A percentile compares a stretch with the other conserved stretches of the same genome.
These are phyloP conservation scores for Russula sp. DNA, from an alignment of 768 basidiomycete genomes.

Conservation along the genomic window DNA sequence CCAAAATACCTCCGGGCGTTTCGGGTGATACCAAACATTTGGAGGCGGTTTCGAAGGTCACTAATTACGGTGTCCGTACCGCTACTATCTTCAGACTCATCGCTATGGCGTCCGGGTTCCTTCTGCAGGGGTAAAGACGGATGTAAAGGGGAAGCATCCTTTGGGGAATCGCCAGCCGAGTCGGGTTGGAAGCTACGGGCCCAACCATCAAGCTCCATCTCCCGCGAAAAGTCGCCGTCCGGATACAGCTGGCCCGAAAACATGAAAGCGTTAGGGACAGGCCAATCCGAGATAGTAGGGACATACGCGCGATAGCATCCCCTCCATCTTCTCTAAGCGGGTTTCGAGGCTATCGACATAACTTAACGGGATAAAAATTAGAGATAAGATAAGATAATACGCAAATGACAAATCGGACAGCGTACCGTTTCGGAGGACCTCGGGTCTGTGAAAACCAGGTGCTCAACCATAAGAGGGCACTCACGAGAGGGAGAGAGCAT, in stretches of 20 bases:
- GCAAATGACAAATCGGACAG: too few species aligned
- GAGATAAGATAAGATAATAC: not conserved
- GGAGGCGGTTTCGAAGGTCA: not conserved
- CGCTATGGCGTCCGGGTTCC: not conserved
- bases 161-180: slow-evolving; percentile 13
- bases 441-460: slow-evolving; percentile 11
- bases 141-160: not conserved
- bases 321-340: slow-evolving; percentile 31
- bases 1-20: slow-evolving; percentile 27
- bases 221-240: slow-evolving; percentile 28
- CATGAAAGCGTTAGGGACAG: not conserved
- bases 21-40: slow-evolving; percentile 7
- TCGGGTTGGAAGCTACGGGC: slow-evolving; percentile 21
- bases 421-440: slow-evolving; percentile 30
- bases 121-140: not conserved
- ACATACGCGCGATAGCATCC: slow-evolving; percentile 27
- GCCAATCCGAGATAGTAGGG: not conserved
- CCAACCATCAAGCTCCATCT: slow-evolving; percentile 29
- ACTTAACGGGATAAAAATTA: not conserved
- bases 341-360: slow-evolving; percentile 30
- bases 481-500: not conserved
- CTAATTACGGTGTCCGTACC: slow-evolving; percentile 10
- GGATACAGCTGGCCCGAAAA: slow-evolving; percentile 19
- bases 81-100: slow-evolving; percentile 7
- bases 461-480: not conserved